phyloP scores from a whole-genome alignment of 2,329 filamentous ascomycete species.

The Beauveria medogensis region DNA sequence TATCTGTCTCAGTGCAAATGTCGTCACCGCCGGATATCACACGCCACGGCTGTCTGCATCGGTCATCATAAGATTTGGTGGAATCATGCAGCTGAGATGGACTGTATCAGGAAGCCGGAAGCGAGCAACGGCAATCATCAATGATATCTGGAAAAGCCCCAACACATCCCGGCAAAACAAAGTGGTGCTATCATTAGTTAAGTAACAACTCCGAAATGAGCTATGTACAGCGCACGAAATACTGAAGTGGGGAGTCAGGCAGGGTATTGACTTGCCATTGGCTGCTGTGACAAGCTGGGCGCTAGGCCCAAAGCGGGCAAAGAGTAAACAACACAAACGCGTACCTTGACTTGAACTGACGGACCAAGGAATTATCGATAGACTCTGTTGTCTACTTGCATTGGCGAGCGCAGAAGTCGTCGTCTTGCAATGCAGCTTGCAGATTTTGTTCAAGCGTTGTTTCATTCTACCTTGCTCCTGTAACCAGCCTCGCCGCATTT shows the following conservation, averaged over 20 bases:
- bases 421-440: background rate
- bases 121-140: background rate
- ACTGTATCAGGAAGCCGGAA: background rate
- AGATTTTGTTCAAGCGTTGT: slow-evolving; percentile 11
- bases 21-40: background rate
- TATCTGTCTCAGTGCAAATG: background rate
- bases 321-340: slow-evolving; percentile 36
- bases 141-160: background rate
- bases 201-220: background rate
- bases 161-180: background rate
- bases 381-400: background rate
- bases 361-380: slow-evolving; percentile 9
- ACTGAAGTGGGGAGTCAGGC: background rate
- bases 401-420: background rate
- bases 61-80: background rate
- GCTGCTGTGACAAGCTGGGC: background rate
- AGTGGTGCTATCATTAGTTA: background rate
- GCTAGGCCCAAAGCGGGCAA: slow-evolving; percentile 27
- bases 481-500: background rate
- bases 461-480: background rate
- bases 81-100: background rate
- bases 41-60: background rate
- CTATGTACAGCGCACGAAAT: background rate
- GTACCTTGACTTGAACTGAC: slow-evolving; percentile 13
- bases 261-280: background rate